Evolutionary conservation across 2,329 filamentous ascomycete genomes (phyloP).

Genomic region (Colletotrichum cuscutae): DNA sequence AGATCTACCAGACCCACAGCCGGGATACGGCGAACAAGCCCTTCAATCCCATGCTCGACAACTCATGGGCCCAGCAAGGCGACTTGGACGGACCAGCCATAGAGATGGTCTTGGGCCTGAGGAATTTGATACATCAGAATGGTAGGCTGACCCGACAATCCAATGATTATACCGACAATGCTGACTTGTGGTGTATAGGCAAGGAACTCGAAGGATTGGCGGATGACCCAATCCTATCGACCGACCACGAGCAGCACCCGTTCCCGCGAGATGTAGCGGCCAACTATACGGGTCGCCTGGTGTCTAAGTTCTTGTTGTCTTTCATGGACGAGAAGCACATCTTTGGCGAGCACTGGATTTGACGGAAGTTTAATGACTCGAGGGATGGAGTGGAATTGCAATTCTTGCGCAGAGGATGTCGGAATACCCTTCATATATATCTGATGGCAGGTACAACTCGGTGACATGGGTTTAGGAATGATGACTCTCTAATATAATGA

Average conservation of each 20-base stretch:
- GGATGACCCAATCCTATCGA: conserved; percentile 57
- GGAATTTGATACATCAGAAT: conserved; percentile 54
- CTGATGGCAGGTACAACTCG: not conserved
- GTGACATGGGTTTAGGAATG: not conserved
- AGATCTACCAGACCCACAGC: conserved; percentile 67
- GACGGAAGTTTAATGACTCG: not conserved
- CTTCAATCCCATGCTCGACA: conserved; percentile 66
- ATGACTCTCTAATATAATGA: not conserved
- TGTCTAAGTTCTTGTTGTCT: conserved; percentile 65
- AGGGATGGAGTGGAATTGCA: not conserved
- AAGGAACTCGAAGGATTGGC: conserved; percentile 58
- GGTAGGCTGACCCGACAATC: conserved; percentile 50
- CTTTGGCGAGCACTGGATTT: conserved; percentile 46
- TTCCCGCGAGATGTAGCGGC: conserved; percentile 59
- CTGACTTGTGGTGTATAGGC: conserved; percentile 34
- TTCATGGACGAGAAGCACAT: conserved; percentile 62
- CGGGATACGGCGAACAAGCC: conserved; percentile 58
- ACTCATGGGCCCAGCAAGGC: conserved; percentile 49
- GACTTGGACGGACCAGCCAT: conserved; percentile 58
- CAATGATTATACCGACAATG: not conserved
- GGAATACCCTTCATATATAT: conserved; percentile 6
- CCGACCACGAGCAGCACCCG: conserved; percentile 53
- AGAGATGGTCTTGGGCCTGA: conserved; percentile 58
- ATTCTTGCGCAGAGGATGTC: not conserved
- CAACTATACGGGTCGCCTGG: conserved; percentile 63